Base-by-base conservation (phyloP, 345 rosid genomes). In the Angophora floribunda region DNA sequence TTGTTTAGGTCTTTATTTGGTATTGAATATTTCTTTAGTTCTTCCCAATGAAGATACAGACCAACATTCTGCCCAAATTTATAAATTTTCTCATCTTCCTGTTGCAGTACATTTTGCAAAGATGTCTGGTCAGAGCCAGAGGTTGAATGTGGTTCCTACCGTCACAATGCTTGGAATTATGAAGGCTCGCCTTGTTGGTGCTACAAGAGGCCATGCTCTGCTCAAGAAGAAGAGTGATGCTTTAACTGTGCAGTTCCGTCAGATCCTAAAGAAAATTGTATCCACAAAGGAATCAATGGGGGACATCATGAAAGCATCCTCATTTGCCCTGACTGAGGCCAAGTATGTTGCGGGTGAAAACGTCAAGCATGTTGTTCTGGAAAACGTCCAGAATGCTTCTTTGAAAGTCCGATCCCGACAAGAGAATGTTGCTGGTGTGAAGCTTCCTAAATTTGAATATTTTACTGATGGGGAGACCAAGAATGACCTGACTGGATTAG, bases 201-300 rank as follows among this genome's bases (percentile, higher is more conserved):
- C 99, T 28, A 97, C 98, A 21, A 95, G 98, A 93, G 98, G 99
- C 44, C 98, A 95, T 92, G 98, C 98, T 87, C 97, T 97, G 49
- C 98, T 96, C 85, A 97, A 96, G 95, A 96, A 97, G 93, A 97
- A 97, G 97, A 96, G 99, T 88, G 99, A 97, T 93, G 99, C 99
- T 88, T 89, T 96, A 85, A 97, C 97, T 9, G 99, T 95, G 88
- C 98, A 97, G 89, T 97, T 97, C 78, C 96, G 99, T 11, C 96
- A 93, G 85, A 95, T 96, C 88, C 97, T 96, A 19, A 95, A 97
- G 93, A 95, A 94, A 85, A 97, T 95, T 17, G 99, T 97, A 78
- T 89, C 95, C 2, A 94, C 99, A 0, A 97, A 96, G 90, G 99
- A 97, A 87, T 94, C 97, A 11, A 95, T 97, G 98, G 99, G 99